A percentile compares a stretch with the other conserved stretches of the same genome.
phyloP scores from a whole-genome alignment of 345 rosid species.

The Noccaea caerulescens region DNA sequence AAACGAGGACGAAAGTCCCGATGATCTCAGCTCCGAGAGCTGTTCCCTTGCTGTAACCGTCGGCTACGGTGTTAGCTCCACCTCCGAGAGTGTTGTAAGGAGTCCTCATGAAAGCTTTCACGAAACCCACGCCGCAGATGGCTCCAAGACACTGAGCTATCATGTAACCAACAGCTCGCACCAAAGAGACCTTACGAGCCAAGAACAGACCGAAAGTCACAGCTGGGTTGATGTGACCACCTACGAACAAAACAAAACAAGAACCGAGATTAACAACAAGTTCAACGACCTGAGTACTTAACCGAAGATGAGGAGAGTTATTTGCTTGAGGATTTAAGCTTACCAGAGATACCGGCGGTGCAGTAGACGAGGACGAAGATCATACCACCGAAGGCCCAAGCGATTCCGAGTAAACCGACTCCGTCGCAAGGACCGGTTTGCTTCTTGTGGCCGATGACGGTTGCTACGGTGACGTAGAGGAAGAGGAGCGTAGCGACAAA shows the following conservation, averaged over 20 bases:
- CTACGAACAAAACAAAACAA: conserved; percentile 31
- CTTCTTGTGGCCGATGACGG: conserved; percentile 79
- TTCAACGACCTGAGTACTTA: too few relatives aligned
- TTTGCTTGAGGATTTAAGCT: neutral
- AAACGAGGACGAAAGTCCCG: conserved; percentile 84
- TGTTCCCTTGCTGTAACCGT: conserved; percentile 58
- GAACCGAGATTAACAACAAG: neutral
- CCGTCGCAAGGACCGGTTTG: conserved; percentile 69
- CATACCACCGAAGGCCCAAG: conserved; percentile 97
- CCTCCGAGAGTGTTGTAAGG: conserved; percentile 62
- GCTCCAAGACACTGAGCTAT: conserved; percentile 86
- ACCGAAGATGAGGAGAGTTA: neutral
- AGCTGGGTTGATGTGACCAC: conserved; percentile 92
- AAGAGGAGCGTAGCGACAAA: conserved; percentile 91
- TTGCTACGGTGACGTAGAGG: conserved; percentile 81
- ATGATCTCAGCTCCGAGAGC: conserved; percentile 89
- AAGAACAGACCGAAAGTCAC: conserved; percentile 82
- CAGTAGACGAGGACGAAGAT: conserved; percentile 58
- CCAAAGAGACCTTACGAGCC: conserved; percentile 80
- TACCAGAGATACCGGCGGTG: conserved; percentile 92
- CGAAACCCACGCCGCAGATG: conserved; percentile 81
- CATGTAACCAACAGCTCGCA: conserved; percentile 72
- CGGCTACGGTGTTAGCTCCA: conserved; percentile 63
- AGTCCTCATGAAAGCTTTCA: conserved; percentile 72
- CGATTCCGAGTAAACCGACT: conserved; percentile 87